Percentiles rank a stretch among this genome's conserved stretches.
Evolutionary conservation across 306 rosid species (phyloP).

Genomic region (Astragalus glycyphyllos): DNA sequence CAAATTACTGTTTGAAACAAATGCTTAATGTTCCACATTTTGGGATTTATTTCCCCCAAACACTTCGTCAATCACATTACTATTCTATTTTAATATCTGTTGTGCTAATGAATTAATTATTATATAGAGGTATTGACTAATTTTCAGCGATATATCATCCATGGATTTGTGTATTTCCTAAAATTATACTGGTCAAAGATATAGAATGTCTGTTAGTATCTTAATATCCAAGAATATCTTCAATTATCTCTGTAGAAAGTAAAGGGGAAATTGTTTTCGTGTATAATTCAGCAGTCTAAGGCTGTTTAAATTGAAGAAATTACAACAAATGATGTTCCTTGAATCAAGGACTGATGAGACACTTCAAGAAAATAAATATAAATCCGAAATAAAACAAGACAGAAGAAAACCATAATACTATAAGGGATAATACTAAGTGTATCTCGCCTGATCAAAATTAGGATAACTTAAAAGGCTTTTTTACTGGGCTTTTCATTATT

Average conservation of each 20-base stretch:
- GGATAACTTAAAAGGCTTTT: too few species aligned
- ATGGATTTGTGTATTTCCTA: slow-evolving; percentile 20
- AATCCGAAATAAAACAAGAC: too few species aligned
- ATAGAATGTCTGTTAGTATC: not conserved
- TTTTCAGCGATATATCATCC: slow-evolving; percentile 14
- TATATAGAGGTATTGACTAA: slow-evolving; percentile 25
- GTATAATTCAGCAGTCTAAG: too few species aligned
- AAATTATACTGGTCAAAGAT: not conserved
- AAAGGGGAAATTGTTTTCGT: too few species aligned
- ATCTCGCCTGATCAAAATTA: too few species aligned
- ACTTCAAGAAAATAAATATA: too few species aligned
- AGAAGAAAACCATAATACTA: too few species aligned
- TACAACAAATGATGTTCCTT: too few species aligned
- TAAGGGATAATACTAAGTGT: too few species aligned
- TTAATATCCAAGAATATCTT: not conserved
- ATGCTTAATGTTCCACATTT: slow-evolving; percentile 26
- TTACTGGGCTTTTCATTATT: slow-evolving; percentile 16
- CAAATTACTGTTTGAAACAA: slow-evolving; percentile 32
- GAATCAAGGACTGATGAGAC: too few species aligned
- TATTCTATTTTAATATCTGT: slow-evolving; percentile 16
- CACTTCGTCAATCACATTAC: slow-evolving; percentile 12
- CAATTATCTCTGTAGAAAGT: too few species aligned
- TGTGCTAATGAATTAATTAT: slow-evolving; percentile 27
- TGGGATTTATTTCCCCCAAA: slow-evolving; percentile 24
- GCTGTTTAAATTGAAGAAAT: too few species aligned